These are phyloP conservation scores for Rhizophagus sp. DNA, from an alignment of 192 early-diverging fungal species.

Conservation along the genomic window DNA sequence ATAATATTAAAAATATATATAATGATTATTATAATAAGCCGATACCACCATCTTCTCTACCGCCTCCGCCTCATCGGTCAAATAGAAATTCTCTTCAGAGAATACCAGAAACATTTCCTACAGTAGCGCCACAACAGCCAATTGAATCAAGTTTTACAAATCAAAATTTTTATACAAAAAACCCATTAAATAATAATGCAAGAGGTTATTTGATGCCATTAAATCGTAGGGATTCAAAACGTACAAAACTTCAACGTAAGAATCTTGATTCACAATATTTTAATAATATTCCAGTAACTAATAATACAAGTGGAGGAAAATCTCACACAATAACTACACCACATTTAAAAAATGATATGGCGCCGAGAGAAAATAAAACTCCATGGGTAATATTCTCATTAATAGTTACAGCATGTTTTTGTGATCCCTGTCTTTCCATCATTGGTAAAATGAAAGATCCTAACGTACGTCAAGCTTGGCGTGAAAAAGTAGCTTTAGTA, in stretches of 20 bases:
- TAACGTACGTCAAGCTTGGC: slow-evolving; percentile 69
- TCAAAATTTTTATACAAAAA: neutral
- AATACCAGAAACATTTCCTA: neutral
- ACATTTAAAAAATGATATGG: slow-evolving; percentile 29
- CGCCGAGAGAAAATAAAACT: slow-evolving; percentile 14
- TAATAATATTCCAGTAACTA: too few relatives aligned
- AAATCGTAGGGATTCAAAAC: neutral
- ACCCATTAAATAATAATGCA: neutral
- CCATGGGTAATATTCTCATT: slow-evolving; percentile 30
- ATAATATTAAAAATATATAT: neutral
- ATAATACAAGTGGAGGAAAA: neutral
- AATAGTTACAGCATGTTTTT: slow-evolving; percentile 26
- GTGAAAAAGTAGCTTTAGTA: slow-evolving; percentile 84
- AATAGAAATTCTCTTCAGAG: neutral
- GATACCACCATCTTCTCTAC: neutral
- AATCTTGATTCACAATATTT: neutral
- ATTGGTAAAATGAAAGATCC: slow-evolving; percentile 30
- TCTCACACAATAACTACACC: neutral
- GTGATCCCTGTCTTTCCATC: slow-evolving; percentile 18
- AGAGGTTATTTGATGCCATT: slow-evolving; percentile 26
- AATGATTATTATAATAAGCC: neutral
- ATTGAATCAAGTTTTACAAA: neutral
- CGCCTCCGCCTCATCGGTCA: neutral
- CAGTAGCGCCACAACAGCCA: neutral
- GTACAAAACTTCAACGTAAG: slow-evolving; percentile 17